Conservation (phyloP, 108 stramenopile genomes). For the Discostella stelligeroides region DNA sequence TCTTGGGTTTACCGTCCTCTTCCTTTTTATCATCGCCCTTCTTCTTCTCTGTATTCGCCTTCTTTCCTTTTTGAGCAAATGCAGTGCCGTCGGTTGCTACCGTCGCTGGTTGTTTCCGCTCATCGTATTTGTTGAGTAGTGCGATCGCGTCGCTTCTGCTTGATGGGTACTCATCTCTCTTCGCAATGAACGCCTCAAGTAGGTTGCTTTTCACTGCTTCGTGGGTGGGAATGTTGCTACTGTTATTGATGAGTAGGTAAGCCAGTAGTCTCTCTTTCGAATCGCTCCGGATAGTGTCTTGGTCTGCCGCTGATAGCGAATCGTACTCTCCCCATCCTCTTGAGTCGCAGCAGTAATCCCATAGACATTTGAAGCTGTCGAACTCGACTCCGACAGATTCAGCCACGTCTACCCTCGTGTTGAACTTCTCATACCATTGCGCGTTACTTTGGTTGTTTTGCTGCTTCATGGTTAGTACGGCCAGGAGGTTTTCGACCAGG, state of each 20-base stretch:
- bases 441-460: background rate
- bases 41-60: background rate
- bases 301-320: background rate
- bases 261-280: constrained; percentile 13
- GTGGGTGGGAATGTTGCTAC: background rate
- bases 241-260: constrained; percentile 1
- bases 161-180: background rate
- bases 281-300: background rate
- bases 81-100: background rate
- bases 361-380: background rate
- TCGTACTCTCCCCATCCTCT: background rate
- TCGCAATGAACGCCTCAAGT: constrained; percentile 1
- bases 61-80: background rate
- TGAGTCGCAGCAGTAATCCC: constrained; percentile 18
- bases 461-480: constrained; percentile 6
- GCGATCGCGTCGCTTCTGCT: background rate
- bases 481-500: background rate
- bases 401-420: constrained; percentile 15
- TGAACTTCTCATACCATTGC: constrained; percentile 12
- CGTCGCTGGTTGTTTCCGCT: background rate
- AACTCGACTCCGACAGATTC: constrained; percentile 12
- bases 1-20: background rate
- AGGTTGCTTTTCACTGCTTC: background rate
- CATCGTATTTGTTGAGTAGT: constrained; percentile 21
- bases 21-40: background rate